These are phyloP conservation scores for Setaria viridis DNA, from an alignment of 202 grass and related monocot genomes.

Conservation along the genomic window DNA sequence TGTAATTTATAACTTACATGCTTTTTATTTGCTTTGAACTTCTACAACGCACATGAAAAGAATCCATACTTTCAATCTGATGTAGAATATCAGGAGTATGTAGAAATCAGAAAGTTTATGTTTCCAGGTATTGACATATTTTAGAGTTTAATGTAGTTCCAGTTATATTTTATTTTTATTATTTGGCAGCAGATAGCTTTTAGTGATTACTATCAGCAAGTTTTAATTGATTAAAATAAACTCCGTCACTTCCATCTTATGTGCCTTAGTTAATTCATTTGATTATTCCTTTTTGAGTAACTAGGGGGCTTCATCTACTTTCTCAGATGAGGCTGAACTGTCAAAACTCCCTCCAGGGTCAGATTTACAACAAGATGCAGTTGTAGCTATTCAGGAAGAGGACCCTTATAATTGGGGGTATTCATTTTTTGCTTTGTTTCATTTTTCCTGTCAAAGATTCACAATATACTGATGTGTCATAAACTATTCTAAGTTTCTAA, in stretches of 20 bases:
- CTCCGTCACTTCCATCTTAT: constrained; percentile 3
- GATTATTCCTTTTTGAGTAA: constrained; percentile 36
- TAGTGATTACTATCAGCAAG: constrained; percentile 19
- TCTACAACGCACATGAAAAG: constrained; percentile 3
- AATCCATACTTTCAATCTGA: background rate
- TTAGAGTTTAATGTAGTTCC: constrained; percentile 24
- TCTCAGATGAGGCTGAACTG: constrained; percentile 74
- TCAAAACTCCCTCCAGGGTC: constrained; percentile 76
- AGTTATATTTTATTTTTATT: constrained; percentile 33
- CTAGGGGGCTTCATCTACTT: constrained; percentile 35
- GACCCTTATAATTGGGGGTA: constrained; percentile 98
- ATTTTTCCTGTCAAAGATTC: background rate
- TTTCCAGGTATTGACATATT: background rate
- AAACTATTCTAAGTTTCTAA: constrained; percentile 29
- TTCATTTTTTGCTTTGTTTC: constrained; percentile 33
- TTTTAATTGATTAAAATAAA: constrained; percentile 15
- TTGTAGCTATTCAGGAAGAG: constrained; percentile 78
- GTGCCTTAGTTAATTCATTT: constrained; percentile 19
- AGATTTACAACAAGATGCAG: constrained; percentile 82
- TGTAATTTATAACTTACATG: constrained; percentile 6
- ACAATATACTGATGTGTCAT: constrained; percentile 32
- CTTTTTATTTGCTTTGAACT: constrained; percentile 25
- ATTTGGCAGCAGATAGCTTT: constrained; percentile 29
- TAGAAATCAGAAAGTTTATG: constrained; percentile 15
- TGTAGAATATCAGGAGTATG: background rate